A percentile compares a stretch with the other conserved stretches of the same genome.
Conservation (phyloP, 257 asterid species). For the Solanum paucissectum region DNA sequence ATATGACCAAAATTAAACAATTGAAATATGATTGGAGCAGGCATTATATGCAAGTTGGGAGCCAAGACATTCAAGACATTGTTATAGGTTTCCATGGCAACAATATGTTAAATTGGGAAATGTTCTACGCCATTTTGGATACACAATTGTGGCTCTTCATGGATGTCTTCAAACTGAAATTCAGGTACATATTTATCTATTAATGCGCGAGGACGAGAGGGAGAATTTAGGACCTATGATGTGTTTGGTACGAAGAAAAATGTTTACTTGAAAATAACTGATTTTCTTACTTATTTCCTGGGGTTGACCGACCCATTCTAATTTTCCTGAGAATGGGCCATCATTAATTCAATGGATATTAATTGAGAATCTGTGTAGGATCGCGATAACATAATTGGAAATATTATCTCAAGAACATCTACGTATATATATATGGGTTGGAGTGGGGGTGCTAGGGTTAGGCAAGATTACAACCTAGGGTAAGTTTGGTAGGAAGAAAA, state of each 20-base stretch:
- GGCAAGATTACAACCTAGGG: not conserved
- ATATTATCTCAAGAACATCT: not conserved
- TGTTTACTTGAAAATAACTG: not conserved
- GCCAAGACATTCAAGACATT: conserved; percentile 81
- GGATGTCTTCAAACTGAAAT: conserved; percentile 90
- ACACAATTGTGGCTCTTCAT: conserved; percentile 83
- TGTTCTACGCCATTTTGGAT: conserved; percentile 88
- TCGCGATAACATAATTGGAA: not conserved
- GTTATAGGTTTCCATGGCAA: conserved; percentile 73
- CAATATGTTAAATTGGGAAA: conserved; percentile 79
- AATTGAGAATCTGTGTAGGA: not conserved
- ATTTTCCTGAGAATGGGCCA: not conserved
- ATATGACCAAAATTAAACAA: not conserved
- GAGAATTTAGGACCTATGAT: not conserved
- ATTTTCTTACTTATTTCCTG: not conserved
- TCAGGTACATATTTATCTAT: conserved; percentile 35
- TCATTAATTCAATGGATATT: not conserved
- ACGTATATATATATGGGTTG: not conserved
- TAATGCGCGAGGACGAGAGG: not conserved
- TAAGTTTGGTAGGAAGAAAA: not conserved
- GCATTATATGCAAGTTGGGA: conserved; percentile 97
- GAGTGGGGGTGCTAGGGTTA: not conserved
- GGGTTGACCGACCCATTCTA: no score
- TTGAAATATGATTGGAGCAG: conserved; percentile 11
- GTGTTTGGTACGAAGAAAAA: not conserved